Percentiles rank a stretch among this genome's conserved stretches.
Evolutionary conservation across 768 basidiomycete genomes (phyloP).

Genomic region (Boletus vermiculosoides): DNA sequence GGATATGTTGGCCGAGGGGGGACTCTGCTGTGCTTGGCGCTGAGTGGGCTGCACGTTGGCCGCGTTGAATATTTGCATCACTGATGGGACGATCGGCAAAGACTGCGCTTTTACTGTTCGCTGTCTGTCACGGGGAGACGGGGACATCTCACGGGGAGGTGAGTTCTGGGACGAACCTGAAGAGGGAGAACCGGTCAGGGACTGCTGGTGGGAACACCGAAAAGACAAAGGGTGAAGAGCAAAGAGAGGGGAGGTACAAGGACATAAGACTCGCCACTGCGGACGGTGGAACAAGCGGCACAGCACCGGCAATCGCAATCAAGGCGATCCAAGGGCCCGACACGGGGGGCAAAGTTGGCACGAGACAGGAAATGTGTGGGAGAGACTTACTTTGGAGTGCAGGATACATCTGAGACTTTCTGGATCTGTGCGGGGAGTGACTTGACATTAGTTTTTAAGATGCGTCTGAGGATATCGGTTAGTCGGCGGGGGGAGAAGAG

Average conservation of each 20-base stretch:
- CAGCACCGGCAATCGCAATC: not conserved
- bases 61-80: constrained; percentile 49
- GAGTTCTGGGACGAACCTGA: constrained; percentile 30
- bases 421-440: constrained; percentile 57
- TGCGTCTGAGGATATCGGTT: not conserved
- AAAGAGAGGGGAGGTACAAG: no score
- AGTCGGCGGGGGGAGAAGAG: constrained; percentile 5
- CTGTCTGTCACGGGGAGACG: constrained; percentile 47
- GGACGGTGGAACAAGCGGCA: not conserved
- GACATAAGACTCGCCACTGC: not conserved
- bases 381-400: constrained; percentile 45
- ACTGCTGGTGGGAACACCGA: no score
- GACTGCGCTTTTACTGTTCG: constrained; percentile 59
- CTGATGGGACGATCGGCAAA: constrained; percentile 58
- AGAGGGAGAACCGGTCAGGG: not conserved
- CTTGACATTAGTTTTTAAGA: constrained; percentile 48
- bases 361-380: constrained; percentile 2
- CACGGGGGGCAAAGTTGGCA: not conserved
- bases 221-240: not conserved
- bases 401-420: constrained; percentile 51
- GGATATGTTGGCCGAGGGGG: constrained; percentile 33
- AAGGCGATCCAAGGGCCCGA: not conserved
- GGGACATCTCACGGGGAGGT: constrained; percentile 42
- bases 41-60: constrained; percentile 39
- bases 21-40: constrained; percentile 37